Conservation (phyloP, 73 alveolate species). For the Paramecium octaurelia region DNA sequence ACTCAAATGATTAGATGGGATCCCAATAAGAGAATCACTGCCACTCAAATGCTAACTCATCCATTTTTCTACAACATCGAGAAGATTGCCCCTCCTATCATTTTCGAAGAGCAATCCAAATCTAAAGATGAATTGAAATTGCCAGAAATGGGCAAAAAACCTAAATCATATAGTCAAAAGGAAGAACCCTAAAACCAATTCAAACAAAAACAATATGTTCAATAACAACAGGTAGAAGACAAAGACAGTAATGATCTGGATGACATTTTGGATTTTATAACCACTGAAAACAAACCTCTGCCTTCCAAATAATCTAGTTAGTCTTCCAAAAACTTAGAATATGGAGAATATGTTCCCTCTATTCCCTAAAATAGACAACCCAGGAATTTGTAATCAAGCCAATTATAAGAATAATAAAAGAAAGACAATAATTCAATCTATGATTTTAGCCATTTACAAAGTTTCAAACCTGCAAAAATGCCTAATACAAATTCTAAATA, state of each 20-base stretch:
- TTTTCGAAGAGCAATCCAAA: neutral
- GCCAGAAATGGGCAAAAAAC: neutral
- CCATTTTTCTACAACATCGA: constrained; percentile 73
- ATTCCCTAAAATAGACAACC: neutral
- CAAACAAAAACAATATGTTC: neutral
- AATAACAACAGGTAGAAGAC: neutral
- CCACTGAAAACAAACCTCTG: neutral
- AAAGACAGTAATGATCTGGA: constrained; percentile 22
- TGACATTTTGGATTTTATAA: neutral
- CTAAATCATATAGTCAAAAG: neutral
- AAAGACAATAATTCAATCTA: neutral
- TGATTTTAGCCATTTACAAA: neutral
- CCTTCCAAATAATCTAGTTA: neutral
- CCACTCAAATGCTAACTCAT: constrained; percentile 82
- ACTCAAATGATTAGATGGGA: constrained; percentile 92
- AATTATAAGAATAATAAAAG: neutral
- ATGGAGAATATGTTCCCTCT: constrained; percentile 39
- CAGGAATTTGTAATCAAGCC: neutral
- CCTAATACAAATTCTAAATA: neutral
- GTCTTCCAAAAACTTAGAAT: neutral
- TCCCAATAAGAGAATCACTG: constrained; percentile 96
- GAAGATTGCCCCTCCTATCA: neutral
- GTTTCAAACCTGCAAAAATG: neutral
- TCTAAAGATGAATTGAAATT: neutral
- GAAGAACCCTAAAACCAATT: neutral